These are phyloP conservation scores for Vitis cinerea DNA, from an alignment of 164 flowering plant genomes.

Conservation along the genomic window DNA sequence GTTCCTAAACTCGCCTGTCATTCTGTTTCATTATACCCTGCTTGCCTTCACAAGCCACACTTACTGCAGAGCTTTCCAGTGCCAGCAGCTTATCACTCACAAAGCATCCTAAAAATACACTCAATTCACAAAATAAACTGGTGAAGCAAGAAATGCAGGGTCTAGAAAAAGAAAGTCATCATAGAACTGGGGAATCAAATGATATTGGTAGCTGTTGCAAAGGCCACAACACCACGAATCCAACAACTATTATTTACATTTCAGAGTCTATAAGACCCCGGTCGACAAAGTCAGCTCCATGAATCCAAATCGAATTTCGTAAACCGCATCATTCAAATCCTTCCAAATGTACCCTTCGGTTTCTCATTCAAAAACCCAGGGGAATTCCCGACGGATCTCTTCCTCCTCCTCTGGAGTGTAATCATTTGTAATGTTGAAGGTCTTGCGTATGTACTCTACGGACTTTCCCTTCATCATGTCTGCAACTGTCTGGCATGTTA, in stretches of 20 bases:
- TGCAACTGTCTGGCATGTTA: conserved; percentile 50
- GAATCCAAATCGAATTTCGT: background rate
- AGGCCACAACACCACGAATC: background rate
- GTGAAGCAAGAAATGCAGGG: no score
- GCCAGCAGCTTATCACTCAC: no score
- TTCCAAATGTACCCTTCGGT: background rate
- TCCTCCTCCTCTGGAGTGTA: conserved; percentile 43
- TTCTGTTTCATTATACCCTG: no score
- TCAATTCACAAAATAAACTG: no score
- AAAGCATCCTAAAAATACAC: no score
- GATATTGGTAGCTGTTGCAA: no score
- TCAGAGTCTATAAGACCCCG: no score
- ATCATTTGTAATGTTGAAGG: conserved; percentile 42
- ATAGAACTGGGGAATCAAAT: background rate
- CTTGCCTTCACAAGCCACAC: no score
- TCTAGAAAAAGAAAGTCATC: no score
- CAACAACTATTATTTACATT: conserved; percentile 9
- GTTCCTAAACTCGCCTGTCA: no score
- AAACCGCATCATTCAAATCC: background rate
- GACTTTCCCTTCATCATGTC: conserved; percentile 52
- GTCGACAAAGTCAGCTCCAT: no score
- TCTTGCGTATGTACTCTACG: conserved; percentile 41
- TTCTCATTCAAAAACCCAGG: conserved; percentile 45
- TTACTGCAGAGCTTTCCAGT: no score
- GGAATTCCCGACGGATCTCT: conserved; percentile 39